Base-by-base conservation (phyloP, 345 rosid genomes). In the Salix dunnii region DNA sequence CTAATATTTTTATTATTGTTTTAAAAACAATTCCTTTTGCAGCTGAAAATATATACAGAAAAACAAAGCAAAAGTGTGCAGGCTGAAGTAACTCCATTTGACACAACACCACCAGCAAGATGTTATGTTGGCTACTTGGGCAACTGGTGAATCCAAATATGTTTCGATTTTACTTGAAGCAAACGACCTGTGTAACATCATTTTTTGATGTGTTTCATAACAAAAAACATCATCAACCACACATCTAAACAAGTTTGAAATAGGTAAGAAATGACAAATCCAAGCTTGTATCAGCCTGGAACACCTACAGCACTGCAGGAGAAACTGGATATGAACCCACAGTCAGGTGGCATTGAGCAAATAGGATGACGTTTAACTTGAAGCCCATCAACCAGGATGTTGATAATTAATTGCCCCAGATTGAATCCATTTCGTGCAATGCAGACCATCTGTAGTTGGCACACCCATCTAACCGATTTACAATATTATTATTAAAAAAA, bases 31-130 rank as follows among this genome's bases (percentile, higher is more conserved):
- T 17, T 17, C 18, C 18, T 55, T 43, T 49, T 66, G 68, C 58
- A 85, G 88, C 71, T 43, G 76, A 76, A 76, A 43, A 76, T 10
- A 40, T 40, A 10, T 85, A 58, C 76, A 71, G 70, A 14, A 67
- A 42, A 78, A 71, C 30, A 74, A 27, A 72, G 81, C 72, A n/a
- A 79, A 80, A 82, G 63, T 76, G 28, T 21, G 1, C 9, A 73
- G 79, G 27, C 68, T 85, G 67, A 78, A 80, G 75, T 40, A 72
- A 36, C 82, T 74, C 12, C 58, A 75, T 20, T 25, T 70, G 18
- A 13, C 31, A 7, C 76, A 65, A 43, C 79, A 64, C n/a, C n/a
- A n/a, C n/a, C n/a, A n/a, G n/a, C 81, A 75, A 8, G 58, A 73
- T n/a, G 67, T 42, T 21, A 51, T 46, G 28, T 4, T 11, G 42